These are phyloP conservation scores for Vigna radiata DNA, from an alignment of 306 rosid species.

Conservation along the genomic window DNA sequence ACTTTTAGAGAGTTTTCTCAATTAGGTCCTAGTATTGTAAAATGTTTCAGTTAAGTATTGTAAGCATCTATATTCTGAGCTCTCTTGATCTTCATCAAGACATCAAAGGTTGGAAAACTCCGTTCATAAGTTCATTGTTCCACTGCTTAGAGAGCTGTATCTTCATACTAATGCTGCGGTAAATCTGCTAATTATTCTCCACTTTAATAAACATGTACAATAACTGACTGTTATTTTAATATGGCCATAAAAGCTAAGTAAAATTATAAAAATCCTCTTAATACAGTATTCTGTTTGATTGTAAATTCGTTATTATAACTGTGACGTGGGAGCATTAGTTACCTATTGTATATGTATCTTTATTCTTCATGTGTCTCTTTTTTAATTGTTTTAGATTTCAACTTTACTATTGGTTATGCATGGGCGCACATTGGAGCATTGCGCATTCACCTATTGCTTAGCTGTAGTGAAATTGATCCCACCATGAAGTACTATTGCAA, in stretches of 20 bases:
- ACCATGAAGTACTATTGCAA: constrained; percentile 79
- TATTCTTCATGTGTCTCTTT: neutral
- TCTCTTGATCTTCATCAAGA: constrained; percentile 64
- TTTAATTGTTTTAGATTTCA: constrained; percentile 48
- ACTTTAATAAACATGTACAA: neutral
- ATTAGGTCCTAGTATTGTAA: no score
- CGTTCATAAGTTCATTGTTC: constrained; percentile 60
- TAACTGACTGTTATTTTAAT: neutral
- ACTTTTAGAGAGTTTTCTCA: no score
- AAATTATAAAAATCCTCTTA: neutral
- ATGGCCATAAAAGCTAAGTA: neutral
- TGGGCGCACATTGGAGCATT: constrained; percentile 79
- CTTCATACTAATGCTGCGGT: constrained; percentile 58
- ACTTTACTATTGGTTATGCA: constrained; percentile 65
- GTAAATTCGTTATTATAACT: neutral
- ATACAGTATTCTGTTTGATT: neutral
- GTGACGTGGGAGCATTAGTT: neutral
- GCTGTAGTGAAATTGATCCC: constrained; percentile 81
- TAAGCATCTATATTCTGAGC: constrained; percentile 46
- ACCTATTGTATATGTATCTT: neutral
- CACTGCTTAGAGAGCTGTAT: constrained; percentile 73
- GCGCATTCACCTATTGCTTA: constrained; percentile 77
- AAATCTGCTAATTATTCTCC: constrained; percentile 29
- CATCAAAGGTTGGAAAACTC: constrained; percentile 65
- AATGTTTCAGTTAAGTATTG: no score